Conservation (phyloP, 768 basidiomycete genomes). For the Lyophyllum shimeji region DNA sequence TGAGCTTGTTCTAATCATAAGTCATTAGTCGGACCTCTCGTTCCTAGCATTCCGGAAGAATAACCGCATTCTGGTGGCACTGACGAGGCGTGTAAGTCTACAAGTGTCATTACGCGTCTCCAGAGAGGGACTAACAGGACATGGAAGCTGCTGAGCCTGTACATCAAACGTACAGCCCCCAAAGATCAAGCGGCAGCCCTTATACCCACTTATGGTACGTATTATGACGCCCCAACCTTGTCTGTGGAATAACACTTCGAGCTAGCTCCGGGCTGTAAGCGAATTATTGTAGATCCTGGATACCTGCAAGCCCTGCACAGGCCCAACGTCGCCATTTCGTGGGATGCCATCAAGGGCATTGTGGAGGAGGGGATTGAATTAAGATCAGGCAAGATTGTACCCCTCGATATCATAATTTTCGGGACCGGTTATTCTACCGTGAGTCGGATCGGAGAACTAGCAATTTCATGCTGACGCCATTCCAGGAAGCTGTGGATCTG, state of each 20-base stretch:
- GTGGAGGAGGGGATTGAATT: conserved; percentile 50
- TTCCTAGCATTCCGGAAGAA: conserved; percentile 41
- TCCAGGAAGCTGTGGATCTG: conserved; percentile 36
- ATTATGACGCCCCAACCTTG: not conserved
- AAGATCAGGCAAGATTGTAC: conserved; percentile 46
- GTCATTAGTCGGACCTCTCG: conserved; percentile 33
- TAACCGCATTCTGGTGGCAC: conserved; percentile 30
- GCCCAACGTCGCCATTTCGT: conserved; percentile 52
- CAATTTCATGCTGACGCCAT: not conserved
- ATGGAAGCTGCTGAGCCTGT: conserved; percentile 36
- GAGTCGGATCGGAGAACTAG: not conserved
- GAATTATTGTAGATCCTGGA: conserved; percentile 59
- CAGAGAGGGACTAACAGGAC: not conserved
- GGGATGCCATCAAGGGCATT: conserved; percentile 47
- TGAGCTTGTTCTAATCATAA: not conserved
- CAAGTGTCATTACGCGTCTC: not conserved
- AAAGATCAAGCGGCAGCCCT: conserved; percentile 45
- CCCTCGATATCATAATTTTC: conserved; percentile 58
- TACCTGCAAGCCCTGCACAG: conserved; percentile 53
- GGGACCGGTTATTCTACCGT: conserved; percentile 53
- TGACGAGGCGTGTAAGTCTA: conserved; percentile 30
- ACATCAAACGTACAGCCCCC: conserved; percentile 50
- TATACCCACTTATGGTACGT: conserved; percentile 53
- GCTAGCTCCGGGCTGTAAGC: conserved; percentile 60
- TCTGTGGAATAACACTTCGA: conserved; percentile 2